These are phyloP conservation scores for Tricholoma flavovirens DNA, from an alignment of 768 basidiomycete genomes.

Conservation along the genomic window DNA sequence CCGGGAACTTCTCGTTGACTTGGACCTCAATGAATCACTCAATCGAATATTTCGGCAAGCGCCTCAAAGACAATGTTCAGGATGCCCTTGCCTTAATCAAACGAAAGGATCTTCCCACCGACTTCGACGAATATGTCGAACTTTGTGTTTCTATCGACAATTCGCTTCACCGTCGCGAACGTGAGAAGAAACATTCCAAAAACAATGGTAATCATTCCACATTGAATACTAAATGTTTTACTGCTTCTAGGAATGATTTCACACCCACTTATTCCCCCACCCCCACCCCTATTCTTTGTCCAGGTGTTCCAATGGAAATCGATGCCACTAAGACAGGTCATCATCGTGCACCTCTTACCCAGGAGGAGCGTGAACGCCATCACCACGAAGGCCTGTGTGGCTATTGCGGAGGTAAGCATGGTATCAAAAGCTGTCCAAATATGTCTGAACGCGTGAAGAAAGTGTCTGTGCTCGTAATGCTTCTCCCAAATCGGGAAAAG, in stretches of 20 bases:
- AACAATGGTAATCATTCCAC: too few species aligned
- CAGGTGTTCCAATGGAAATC: too few species aligned
- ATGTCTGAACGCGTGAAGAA: background rate
- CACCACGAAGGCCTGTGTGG: background rate
- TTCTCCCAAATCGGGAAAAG: background rate
- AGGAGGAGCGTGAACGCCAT: too few species aligned
- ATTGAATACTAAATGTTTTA: too few species aligned
- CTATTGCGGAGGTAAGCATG: conserved; percentile 5
- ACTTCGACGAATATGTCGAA: conserved; percentile 15
- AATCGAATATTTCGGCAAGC: conserved; percentile 26
- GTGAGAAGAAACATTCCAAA: conserved; percentile 9
- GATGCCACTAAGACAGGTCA: too few species aligned
- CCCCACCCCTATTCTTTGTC: too few species aligned
- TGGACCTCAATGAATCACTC: conserved; percentile 26
- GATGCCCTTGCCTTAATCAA: conserved; percentile 15
- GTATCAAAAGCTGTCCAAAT: conserved; percentile 1
- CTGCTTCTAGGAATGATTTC: too few species aligned
- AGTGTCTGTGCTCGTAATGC: background rate
- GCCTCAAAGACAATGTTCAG: conserved; percentile 24
- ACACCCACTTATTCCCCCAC: too few species aligned
- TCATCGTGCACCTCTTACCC: too few species aligned
- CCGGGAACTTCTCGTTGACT: conserved; percentile 4
- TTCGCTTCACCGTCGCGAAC: conserved; percentile 13
- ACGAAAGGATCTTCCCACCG: conserved; percentile 8
- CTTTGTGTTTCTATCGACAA: conserved; percentile 22